Conservation (phyloP, 2,329 filamentous ascomycete species). For the Penicillium sp. region DNA sequence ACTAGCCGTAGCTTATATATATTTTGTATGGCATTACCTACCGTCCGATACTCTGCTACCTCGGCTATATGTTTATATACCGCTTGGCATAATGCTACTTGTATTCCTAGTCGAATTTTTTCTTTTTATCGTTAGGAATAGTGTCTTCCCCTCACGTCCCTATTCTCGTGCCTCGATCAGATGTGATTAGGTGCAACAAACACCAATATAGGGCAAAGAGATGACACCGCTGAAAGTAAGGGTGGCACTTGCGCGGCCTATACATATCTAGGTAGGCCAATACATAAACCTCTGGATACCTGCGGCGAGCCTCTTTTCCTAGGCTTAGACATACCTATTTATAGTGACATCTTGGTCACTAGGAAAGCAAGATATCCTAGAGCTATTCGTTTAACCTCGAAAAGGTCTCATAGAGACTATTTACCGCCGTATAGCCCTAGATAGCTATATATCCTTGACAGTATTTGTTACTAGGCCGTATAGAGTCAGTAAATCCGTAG, state of each 20-base stretch:
- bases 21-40: constrained; percentile 11
- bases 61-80: constrained; percentile 8
- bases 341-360: constrained; percentile 14
- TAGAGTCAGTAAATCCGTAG: constrained; percentile 7
- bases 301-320: not conserved
- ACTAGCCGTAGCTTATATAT: constrained; percentile 8
- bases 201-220: constrained; percentile 1
- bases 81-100: constrained; percentile 8
- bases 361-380: constrained; percentile 6
- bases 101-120: not conserved
- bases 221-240: constrained; percentile 4
- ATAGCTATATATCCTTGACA: not conserved
- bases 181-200: constrained; percentile 1
- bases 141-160: constrained; percentile 2
- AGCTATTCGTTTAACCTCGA: constrained; percentile 11
- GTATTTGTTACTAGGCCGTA: constrained; percentile 3
- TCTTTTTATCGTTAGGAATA: constrained; percentile 6
- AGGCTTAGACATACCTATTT: constrained; percentile 8
- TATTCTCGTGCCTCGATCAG: constrained; percentile 9
- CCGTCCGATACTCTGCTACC: constrained; percentile 8
- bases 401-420: constrained; percentile 1
- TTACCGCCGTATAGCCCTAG: no score
- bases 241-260: constrained; percentile 3
- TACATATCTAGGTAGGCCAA: constrained; percentile 6
- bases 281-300: no score